A percentile compares a stretch with the other conserved stretches of the same genome.
Conservation (phyloP, 371 early-diverging fungal genomes). For the Mucor irregularis region DNA sequence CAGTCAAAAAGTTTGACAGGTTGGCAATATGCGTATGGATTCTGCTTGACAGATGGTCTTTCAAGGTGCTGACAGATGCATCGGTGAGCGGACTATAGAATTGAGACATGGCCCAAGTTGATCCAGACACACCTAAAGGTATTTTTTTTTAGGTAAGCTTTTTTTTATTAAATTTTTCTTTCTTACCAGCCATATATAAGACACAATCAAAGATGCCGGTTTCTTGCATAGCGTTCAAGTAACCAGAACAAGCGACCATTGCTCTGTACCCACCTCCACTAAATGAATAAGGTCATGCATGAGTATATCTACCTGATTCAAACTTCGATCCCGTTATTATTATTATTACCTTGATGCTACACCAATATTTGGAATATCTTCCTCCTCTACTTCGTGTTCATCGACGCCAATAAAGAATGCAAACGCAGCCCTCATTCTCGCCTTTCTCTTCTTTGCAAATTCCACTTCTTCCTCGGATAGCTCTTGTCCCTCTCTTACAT, state of each 20-base stretch:
- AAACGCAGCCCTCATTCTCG: conserved; percentile 55
- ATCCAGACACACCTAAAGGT: conserved; percentile 46
- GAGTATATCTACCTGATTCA: neutral
- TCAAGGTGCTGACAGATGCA: conserved; percentile 25
- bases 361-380: conserved; percentile 68
- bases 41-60: conserved; percentile 32
- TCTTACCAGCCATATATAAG: conserved; percentile 56
- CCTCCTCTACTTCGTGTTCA: conserved; percentile 52
- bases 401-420: conserved; percentile 70
- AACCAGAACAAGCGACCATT: conserved; percentile 67
- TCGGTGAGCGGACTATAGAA: conserved; percentile 33
- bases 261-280: conserved; percentile 78
- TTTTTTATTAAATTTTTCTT: too few species aligned
- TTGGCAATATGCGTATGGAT: conserved; percentile 51
- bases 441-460: conserved; percentile 49
- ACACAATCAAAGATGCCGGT: conserved; percentile 61
- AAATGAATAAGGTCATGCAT: neutral
- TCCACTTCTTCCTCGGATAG: conserved; percentile 49
- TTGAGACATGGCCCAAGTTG: conserved; percentile 57
- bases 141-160: neutral
- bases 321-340: neutral
- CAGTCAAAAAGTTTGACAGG: conserved; percentile 33
- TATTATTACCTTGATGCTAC: conserved; percentile 60
- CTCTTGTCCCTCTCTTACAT: conserved; percentile 40
- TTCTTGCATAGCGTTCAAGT: conserved; percentile 55